A percentile compares a stretch with the other conserved stretches of the same genome.
These are phyloP conservation scores for Wickerhamiella cacticola DNA, from an alignment of 805 yeast genomes.

Conservation along the genomic window DNA sequence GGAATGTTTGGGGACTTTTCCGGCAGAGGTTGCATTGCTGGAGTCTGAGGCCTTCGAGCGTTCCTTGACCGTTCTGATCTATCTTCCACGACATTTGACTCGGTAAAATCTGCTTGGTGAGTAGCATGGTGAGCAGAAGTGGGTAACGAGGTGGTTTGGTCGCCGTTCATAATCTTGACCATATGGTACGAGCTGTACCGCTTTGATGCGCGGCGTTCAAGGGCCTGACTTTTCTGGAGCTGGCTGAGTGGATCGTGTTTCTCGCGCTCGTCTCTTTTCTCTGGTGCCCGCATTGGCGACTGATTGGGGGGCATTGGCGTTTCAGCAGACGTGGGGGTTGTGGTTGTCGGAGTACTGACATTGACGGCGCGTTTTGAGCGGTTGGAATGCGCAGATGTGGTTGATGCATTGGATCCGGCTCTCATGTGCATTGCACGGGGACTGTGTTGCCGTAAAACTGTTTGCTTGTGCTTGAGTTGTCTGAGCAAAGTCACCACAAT, in stretches of 20 bases:
- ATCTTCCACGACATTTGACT: slow-evolving; percentile 14
- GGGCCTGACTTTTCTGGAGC: slow-evolving; percentile 67
- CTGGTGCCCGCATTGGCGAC: slow-evolving; percentile 8
- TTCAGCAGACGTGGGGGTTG: slow-evolving; percentile 7
- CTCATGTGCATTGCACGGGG: background rate
- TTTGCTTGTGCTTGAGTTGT: slow-evolving; percentile 70
- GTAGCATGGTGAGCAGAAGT: slow-evolving; percentile 19
- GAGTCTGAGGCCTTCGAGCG: background rate
- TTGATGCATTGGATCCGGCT: slow-evolving; percentile 9
- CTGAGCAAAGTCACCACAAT: slow-evolving; percentile 72
- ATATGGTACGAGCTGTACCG: slow-evolving; percentile 89
- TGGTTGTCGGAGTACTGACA: slow-evolving; percentile 1
- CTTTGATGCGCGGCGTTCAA: slow-evolving; percentile 87
- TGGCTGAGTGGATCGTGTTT: slow-evolving; percentile 46
- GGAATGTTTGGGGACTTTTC: background rate
- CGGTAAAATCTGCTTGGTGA: slow-evolving; percentile 20
- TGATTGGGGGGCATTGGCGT: slow-evolving; percentile 12
- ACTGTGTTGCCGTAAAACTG: slow-evolving; percentile 31
- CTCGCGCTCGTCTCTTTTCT: background rate
- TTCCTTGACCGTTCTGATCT: background rate
- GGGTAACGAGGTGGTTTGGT: slow-evolving; percentile 18
- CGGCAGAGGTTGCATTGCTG: background rate
- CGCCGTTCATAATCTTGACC: slow-evolving; percentile 42
- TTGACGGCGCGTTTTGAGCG: slow-evolving; percentile 4
- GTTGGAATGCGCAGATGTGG: background rate